Percentiles rank a stretch among this genome's conserved stretches.
These are phyloP conservation scores for Lolium perenne DNA, from an alignment of 176 grass and related monocot genomes.

Conservation along the genomic window DNA sequence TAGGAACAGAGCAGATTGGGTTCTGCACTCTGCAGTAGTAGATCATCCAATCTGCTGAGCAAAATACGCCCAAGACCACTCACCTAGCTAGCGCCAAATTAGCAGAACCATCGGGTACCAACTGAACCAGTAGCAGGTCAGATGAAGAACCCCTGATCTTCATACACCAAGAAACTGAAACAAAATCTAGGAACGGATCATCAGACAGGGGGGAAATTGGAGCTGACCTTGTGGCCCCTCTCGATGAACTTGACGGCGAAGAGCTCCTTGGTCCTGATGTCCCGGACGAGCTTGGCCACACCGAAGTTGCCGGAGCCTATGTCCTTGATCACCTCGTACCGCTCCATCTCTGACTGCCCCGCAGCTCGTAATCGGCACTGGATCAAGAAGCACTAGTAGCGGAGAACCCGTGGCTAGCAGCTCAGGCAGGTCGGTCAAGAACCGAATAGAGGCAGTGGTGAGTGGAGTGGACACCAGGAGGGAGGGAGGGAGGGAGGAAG, in stretches of 20 bases:
- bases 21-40: neutral
- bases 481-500: neutral
- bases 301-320: constrained; percentile 96
- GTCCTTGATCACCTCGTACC: constrained; percentile 93
- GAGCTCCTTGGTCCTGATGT: constrained; percentile 80
- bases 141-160: constrained; percentile 6
- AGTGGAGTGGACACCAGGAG: constrained; percentile 31
- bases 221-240: constrained; percentile 67
- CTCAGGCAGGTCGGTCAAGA: constrained; percentile 13
- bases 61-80: neutral
- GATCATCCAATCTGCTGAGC: constrained; percentile 13
- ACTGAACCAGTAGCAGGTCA: constrained; percentile 1
- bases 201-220: neutral
- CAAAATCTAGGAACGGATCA: neutral
- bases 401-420: neutral
- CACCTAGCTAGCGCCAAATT: neutral
- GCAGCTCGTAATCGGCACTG: constrained; percentile 6
- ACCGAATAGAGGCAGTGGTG: constrained; percentile 12
- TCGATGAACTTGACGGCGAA: constrained; percentile 95
- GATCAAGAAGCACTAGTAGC: neutral
- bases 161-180: constrained; percentile 15
- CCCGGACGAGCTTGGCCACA: constrained; percentile 88
- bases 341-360: constrained; percentile 58
- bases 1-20: constrained; percentile 23
- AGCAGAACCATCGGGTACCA: neutral